These are phyloP conservation scores for Wickerhamomyces bovis DNA, from an alignment of 805 yeast species.

Conservation along the genomic window DNA sequence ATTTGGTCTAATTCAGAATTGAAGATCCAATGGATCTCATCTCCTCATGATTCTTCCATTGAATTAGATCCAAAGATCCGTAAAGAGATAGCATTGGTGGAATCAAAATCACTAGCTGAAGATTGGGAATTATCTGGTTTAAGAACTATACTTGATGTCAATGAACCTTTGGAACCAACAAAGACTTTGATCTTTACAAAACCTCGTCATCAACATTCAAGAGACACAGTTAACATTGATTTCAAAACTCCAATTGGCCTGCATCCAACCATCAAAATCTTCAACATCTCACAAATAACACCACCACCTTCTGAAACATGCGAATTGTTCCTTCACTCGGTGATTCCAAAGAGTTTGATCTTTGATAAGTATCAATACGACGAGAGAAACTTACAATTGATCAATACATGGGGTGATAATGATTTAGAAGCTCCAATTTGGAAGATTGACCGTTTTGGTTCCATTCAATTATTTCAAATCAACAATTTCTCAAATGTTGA, in stretches of 20 bases:
- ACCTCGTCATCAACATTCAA: conserved; percentile 15
- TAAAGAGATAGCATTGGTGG: conserved; percentile 22
- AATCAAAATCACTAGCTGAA: conserved; percentile 9
- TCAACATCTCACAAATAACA: conserved; percentile 6
- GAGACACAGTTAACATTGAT: conserved; percentile 8
- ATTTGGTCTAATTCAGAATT: conserved; percentile 11
- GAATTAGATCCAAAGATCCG: conserved; percentile 5
- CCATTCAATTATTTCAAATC: conserved; percentile 36
- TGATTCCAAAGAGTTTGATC: conserved; percentile 41
- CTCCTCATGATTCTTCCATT: conserved; percentile 16
- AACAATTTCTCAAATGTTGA: conserved; percentile 3
- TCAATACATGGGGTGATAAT: conserved; percentile 46
- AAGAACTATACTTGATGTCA: conserved; percentile 11
- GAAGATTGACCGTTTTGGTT: conserved; percentile 39
- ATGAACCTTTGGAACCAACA: conserved; percentile 17
- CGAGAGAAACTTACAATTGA: conserved; percentile 25
- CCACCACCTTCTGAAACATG: conserved; percentile 27
- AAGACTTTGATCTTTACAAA: conserved; percentile 20
- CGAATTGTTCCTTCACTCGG: conserved; percentile 36
- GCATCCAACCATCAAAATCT: conserved; percentile 29
- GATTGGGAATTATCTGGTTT: conserved; percentile 22
- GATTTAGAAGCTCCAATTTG: conserved; percentile 55
- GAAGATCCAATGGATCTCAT: conserved; percentile 15
- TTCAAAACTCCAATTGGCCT: conserved; percentile 28
- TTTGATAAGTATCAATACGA: conserved; percentile 51